Conservation (phyloP, 2,329 filamentous ascomycete species). For the Leptographium galeiforme region DNA sequence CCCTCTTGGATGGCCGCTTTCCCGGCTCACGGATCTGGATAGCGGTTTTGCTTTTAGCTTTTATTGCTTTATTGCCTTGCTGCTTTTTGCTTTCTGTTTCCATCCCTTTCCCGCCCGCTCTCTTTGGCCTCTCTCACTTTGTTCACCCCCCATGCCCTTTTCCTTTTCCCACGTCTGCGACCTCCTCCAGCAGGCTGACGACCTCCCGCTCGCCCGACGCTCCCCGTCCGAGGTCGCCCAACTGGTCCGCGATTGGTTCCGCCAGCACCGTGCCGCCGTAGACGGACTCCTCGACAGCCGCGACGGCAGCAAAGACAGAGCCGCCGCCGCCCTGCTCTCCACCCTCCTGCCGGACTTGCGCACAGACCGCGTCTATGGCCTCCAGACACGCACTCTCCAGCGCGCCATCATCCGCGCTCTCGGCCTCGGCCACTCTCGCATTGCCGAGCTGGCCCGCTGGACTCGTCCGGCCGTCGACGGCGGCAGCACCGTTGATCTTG, state of each 20-base stretch:
- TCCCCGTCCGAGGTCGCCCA: conserved; percentile 5
- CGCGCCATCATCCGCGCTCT: conserved; percentile 55
- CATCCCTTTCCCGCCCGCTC: background rate
- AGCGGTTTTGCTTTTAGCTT: background rate
- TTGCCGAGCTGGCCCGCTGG: conserved; percentile 50
- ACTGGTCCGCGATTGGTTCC: conserved; percentile 55
- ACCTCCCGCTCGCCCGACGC: conserved; percentile 19
- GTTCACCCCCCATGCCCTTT: conserved; percentile 38
- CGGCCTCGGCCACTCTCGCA: conserved; percentile 48
- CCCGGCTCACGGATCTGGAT: background rate
- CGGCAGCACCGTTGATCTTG: conserved; percentile 65
- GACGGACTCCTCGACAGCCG: background rate
- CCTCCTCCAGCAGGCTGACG: conserved; percentile 55
- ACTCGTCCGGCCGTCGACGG: conserved; percentile 37
- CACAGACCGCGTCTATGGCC: conserved; percentile 63
- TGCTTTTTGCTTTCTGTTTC: background rate
- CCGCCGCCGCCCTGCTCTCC: conserved; percentile 47
- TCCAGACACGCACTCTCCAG: conserved; percentile 49
- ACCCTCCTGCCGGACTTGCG: conserved; percentile 63
- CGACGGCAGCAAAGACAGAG: background rate
- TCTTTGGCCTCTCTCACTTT: background rate
- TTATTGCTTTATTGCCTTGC: background rate
- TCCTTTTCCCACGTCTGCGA: conserved; percentile 60
- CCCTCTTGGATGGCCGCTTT: background rate
- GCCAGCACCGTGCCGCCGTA: conserved; percentile 33